Base-by-base conservation (phyloP, 768 basidiomycete species). In the Podaxis sp. region DNA sequence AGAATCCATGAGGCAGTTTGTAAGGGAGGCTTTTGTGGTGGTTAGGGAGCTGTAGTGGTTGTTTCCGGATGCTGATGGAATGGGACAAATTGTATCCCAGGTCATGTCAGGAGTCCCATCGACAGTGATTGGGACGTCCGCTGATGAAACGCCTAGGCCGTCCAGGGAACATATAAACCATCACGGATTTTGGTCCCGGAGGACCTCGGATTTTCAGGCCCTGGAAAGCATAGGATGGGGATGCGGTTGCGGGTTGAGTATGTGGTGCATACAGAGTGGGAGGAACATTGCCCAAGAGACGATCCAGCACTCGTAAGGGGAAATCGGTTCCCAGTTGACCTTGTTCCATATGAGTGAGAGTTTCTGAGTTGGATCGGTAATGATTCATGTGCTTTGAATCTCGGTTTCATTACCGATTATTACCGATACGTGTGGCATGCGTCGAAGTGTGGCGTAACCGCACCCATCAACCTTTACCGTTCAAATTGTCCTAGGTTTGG, bases 31-130 rank as follows among this genome's bases (percentile, higher is more conserved):
- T n/a, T 40, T 24, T 11, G 52, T 53, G 52, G 51, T n/a, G 49
- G 15, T 7, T 36, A 39, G 36, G 52, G 40, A 17, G 19, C 15
- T 30, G 15, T 26, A 44, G 42, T 53, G 59, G 52, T 61, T 42
- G 26, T 22, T 53, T 42, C 52, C 26, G 59, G 59, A 36, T 40
- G 33, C 17, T 54, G 51, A 60, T 60, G 49, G 51, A 42, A 17
- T 40, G 22, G 17, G 58, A 38, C 49, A 58, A 11, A 8, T 4
- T 12, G 46, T 38, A 59, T 59, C 58, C 58, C 36, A 52, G 48
- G 59, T 36, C 26, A 44, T 40, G 52, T 54, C 52, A 61, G 13
- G 24, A 46, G 22, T 13, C 22, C 12, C 19, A 9, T 8, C 44
- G 59, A 30, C 26, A n/a, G 11, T 44, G 8, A 13, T 24, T 22